Evolutionary conservation across 768 basidiomycete genomes (phyloP).

Genomic region (Nidularia pulvinata): DNA sequence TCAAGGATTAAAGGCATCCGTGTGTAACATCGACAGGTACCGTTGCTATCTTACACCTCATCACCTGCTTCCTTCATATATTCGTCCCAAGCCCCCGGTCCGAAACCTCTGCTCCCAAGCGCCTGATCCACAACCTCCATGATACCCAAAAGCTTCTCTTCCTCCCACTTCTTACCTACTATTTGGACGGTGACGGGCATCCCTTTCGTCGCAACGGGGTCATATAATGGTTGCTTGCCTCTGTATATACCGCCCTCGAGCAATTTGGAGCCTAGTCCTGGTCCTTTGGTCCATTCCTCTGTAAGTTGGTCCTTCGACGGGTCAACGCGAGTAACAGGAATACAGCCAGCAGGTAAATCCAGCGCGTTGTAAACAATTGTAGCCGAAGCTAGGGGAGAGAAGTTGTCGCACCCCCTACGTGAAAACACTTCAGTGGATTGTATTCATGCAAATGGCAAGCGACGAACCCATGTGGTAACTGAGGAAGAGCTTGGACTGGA

Average conservation of each 20-base stretch:
- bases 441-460: constrained; percentile 4
- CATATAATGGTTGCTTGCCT: constrained; percentile 55
- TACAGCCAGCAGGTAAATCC: constrained; percentile 68
- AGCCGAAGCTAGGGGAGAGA: constrained; percentile 48
- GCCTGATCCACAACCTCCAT: constrained; percentile 78
- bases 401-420: constrained; percentile 47
- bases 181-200: constrained; percentile 86
- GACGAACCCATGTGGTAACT: constrained; percentile 66
- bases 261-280: constrained; percentile 54
- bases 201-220: constrained; percentile 68
- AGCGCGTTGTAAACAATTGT: constrained; percentile 78
- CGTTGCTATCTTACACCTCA: not conserved
- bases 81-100: constrained; percentile 55
- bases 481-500: constrained; percentile 74
- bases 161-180: constrained; percentile 77
- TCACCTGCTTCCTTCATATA: constrained; percentile 6
- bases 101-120: constrained; percentile 68
- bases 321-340: constrained; percentile 88
- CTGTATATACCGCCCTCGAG: constrained; percentile 63
- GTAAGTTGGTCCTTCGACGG: constrained; percentile 56
- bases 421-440: not conserved
- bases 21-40: not conserved
- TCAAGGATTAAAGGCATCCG: not conserved
- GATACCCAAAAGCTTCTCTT: constrained; percentile 80
- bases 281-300: constrained; percentile 52